phyloP scores from a whole-genome alignment of 257 asterid species.

The Capsicum chinense region DNA sequence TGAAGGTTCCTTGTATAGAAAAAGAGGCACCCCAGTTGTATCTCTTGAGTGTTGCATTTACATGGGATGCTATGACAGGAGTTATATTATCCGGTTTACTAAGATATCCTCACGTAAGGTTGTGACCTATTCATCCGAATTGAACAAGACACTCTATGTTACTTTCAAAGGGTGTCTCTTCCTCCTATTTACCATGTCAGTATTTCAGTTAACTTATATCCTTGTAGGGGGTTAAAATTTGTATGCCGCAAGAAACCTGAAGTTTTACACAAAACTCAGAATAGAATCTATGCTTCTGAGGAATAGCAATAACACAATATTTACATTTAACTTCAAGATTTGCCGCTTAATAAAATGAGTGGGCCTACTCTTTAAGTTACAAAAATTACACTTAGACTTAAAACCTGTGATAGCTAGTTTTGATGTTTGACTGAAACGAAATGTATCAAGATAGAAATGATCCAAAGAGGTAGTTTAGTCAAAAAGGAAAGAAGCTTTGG shows the following conservation, averaged over 20 bases:
- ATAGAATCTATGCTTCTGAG: not conserved
- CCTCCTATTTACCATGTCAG: slow-evolving; percentile 77
- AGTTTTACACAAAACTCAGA: slow-evolving; percentile 9
- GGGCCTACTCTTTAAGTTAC: not conserved
- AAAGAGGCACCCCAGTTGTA: slow-evolving; percentile 69
- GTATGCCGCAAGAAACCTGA: slow-evolving; percentile 79
- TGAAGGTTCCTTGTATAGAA: slow-evolving; percentile 63
- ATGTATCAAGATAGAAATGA: not conserved
- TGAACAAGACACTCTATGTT: slow-evolving; percentile 67
- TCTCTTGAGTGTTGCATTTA: slow-evolving; percentile 53
- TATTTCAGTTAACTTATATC: slow-evolving; percentile 64
- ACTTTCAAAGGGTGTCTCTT: slow-evolving; percentile 75
- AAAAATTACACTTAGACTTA: not conserved
- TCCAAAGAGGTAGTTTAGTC: not conserved
- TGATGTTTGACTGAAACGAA: not conserved
- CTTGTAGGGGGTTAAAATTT: slow-evolving; percentile 65
- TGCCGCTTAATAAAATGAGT: not conserved
- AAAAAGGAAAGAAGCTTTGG: not conserved
- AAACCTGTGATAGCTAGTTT: not conserved
- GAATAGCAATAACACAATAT: not conserved
- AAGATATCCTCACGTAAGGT: slow-evolving; percentile 67
- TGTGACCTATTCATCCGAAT: slow-evolving; percentile 67
- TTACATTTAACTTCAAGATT: not conserved
- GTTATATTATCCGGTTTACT: slow-evolving; percentile 56
- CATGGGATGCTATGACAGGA: slow-evolving; percentile 52